Percentiles rank a stretch among this genome's conserved stretches.
Conservation (phyloP, 1,139 yeast species). For the Candida gigantensis region DNA sequence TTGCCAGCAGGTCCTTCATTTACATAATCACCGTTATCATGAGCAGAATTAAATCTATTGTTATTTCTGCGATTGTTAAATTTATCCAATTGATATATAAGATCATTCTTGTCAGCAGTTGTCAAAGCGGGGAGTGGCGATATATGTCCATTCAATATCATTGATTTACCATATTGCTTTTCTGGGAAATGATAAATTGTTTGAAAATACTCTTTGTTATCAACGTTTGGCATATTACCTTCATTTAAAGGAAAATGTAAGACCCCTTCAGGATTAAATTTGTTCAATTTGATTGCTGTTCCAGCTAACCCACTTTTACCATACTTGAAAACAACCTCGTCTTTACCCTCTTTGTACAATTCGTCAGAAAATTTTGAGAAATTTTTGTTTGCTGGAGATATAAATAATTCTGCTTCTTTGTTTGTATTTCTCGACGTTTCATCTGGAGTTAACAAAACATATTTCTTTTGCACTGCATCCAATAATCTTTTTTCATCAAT, state of each 20-base stretch:
- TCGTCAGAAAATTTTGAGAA: constrained; percentile 36
- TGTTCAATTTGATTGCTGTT: constrained; percentile 42
- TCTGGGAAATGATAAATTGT: constrained; percentile 60
- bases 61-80: constrained; percentile 1
- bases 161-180: constrained; percentile 64
- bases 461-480: constrained; percentile 64
- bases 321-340: constrained; percentile 44
- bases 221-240: constrained; percentile 58
- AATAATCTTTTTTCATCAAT: constrained; percentile 81
- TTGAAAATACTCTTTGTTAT: constrained; percentile 55
- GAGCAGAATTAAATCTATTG: constrained; percentile 31
- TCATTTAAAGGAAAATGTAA: constrained; percentile 62
- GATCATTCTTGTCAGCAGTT: constrained; percentile 67
- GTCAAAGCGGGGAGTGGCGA: constrained; percentile 62
- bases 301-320: constrained; percentile 70
- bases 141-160: constrained; percentile 79
- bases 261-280: constrained; percentile 48
- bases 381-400: constrained; percentile 58
- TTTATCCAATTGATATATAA: constrained; percentile 35
- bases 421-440: constrained; percentile 71
- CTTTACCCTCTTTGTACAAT: constrained; percentile 33
- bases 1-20: constrained; percentile 46
- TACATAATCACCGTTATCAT: constrained; percentile 39
- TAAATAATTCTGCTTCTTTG: constrained; percentile 59
- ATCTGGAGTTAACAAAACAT: constrained; percentile 62